Evolutionary conservation across 305 asterid species (phyloP).

Genomic region (Rubia balearica): DNA sequence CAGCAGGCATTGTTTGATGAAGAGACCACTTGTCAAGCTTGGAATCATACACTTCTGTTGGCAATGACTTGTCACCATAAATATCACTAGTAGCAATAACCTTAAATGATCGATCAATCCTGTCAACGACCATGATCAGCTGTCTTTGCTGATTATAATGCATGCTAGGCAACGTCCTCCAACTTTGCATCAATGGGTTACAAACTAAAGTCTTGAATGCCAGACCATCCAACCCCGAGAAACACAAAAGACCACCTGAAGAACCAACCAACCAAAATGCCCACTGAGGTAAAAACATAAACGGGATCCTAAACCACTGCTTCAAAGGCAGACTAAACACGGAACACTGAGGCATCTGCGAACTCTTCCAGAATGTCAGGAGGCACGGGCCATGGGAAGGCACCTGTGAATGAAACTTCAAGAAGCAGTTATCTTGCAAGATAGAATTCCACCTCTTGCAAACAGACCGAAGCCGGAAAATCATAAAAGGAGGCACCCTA

Average conservation of each 20-base stretch:
- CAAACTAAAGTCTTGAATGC: constrained; percentile 75
- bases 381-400: constrained; percentile 98
- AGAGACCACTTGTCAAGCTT: constrained; percentile 70
- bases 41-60: constrained; percentile 91
- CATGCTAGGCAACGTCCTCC: constrained; percentile 86
- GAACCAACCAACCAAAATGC: constrained; percentile 98
- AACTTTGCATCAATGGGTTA: constrained; percentile 77
- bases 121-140: constrained; percentile 80
- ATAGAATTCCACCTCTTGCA: constrained; percentile 96
- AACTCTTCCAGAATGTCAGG: constrained; percentile 78
- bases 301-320: constrained; percentile 92
- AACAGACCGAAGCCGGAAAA: constrained; percentile 82
- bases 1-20: constrained; percentile 93
- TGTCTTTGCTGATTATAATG: constrained; percentile 94
- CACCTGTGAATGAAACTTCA: constrained; percentile 88
- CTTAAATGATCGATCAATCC: constrained; percentile 66
- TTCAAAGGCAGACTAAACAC: constrained; percentile 90
- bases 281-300: constrained; percentile 81
- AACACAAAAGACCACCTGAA: constrained; percentile 89
- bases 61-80: constrained; percentile 71
- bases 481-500: constrained; percentile 91
- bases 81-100: constrained; percentile 91
- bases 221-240: constrained; percentile 77
- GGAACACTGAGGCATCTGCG: constrained; percentile 84
- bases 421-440: constrained; percentile 75